Conservation (phyloP, 306 rosid species). For the Argentina anserina region DNA sequence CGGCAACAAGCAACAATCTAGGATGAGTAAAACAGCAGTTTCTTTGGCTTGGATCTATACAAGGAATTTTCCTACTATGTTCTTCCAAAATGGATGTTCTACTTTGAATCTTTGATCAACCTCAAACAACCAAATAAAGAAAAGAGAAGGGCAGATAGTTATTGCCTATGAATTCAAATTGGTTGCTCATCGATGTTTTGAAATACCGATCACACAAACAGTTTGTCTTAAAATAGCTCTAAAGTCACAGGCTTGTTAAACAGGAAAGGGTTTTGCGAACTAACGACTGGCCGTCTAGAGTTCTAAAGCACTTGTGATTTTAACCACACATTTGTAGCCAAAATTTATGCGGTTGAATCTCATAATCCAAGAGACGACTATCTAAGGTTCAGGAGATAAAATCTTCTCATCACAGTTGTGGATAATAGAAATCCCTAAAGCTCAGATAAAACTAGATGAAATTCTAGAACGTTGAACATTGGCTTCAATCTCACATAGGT, state of each 20-base stretch:
- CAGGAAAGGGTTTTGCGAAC: neutral
- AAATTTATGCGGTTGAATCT: neutral
- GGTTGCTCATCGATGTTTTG: neutral
- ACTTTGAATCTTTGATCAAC: neutral
- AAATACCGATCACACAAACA: neutral
- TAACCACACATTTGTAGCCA: neutral
- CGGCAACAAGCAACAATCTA: neutral
- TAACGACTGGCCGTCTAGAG: neutral
- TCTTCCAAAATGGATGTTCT: neutral
- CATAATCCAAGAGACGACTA: neutral
- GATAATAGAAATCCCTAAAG: neutral
- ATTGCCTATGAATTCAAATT: neutral
- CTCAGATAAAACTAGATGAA: neutral
- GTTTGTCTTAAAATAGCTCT: slow-evolving; percentile 1
- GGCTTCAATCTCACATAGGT: neutral
- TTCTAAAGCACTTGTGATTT: too few species aligned
- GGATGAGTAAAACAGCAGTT: neutral
- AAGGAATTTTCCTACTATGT: neutral
- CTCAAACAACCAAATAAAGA: neutral
- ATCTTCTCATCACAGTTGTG: neutral
- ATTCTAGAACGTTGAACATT: neutral
- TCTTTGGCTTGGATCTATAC: neutral
- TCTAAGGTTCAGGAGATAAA: neutral
- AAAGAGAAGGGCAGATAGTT: neutral
- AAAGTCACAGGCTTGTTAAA: neutral